Evolutionary conservation across 805 yeast genomes (phyloP).

Genomic region (Nakazawaea ishiwadae): DNA sequence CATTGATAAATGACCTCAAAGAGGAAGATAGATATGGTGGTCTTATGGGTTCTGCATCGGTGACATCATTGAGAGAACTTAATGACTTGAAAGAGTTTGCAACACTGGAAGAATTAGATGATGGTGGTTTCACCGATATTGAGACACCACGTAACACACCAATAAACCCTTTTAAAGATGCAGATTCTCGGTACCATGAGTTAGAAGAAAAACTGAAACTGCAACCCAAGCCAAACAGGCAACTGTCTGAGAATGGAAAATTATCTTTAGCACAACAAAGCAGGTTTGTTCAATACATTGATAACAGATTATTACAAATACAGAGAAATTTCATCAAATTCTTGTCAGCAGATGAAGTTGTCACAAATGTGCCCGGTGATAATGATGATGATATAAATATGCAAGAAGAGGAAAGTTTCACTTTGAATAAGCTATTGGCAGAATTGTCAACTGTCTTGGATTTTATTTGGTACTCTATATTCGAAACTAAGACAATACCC

Average conservation of each 20-base stretch:
- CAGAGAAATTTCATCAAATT: conserved; percentile 48
- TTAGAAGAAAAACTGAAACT: no score
- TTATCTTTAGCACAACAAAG: conserved; percentile 50
- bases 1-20: neutral
- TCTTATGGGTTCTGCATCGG: neutral
- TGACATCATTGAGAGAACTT: conserved; percentile 2
- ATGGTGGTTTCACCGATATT: conserved; percentile 11
- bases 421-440: conserved; percentile 29
- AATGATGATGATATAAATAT: conserved; percentile 23
- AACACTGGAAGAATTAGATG: conserved; percentile 8
- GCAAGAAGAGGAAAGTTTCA: conserved; percentile 15
- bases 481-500: conserved; percentile 25
- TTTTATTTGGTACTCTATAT: conserved; percentile 59
- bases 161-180: conserved; percentile 17
- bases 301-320: conserved; percentile 44
- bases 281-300: conserved; percentile 49
- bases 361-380: neutral
- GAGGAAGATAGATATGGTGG: neutral
- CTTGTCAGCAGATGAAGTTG: conserved; percentile 21
- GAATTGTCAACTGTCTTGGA: conserved; percentile 47
- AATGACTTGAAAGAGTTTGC: conserved; percentile 3
- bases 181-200: no score
- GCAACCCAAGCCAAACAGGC: conserved; percentile 12
- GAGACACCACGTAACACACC: conserved; percentile 7
- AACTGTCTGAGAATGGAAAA: conserved; percentile 13